Evolutionary conservation across 352 stramenopile genomes (phyloP), one percentile per base, ranked within the genome.

Genomic region (Globisporangium viniferum): DNA sequence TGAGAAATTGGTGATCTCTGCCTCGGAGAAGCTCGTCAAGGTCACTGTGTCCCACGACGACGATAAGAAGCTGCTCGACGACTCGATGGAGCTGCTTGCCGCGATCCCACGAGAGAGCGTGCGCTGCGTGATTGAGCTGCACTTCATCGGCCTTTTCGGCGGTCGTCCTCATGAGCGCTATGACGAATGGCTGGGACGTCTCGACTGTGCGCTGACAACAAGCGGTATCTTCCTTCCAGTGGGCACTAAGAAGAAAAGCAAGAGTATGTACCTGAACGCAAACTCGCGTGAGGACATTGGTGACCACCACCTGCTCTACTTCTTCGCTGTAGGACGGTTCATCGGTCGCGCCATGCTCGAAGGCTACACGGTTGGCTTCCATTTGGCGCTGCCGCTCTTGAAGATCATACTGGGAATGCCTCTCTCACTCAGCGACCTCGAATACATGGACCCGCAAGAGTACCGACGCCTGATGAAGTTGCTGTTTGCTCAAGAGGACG

Each of bases 401-500:
- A 99, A 98, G 73, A 84, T 98, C 69, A 86, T 98, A 4, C 74
- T 98, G 10, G 93, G 90, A 29, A 95, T 93, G 71, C 94, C 96
- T 2, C 74, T 98, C 20, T 89, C 79, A 35, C 93, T 98, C 57
- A 82, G 81, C 29, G 95, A 98, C 72, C 73, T 98, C 24, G 86
- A 97, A 78, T 77, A 70, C 60, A 68, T 72, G 10, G 70, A 79
- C 56, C 55, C 69, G 8, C 64, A 24, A 31, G 51, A 62, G 29
- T 81, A 76, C 58, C 63, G 67, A 62, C 72, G 66, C 58, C 27
- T 82, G 39, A 6, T 63, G 27, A 31, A 58, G 12, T 74, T 68
- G 44, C 12, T 79, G 9, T 46, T 71, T 2, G 58, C 68, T 5
- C 59, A 70, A 24, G 51, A 61, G 14, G 35, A 64, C 18, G 67